Conservation (phyloP, 148 eudicot genomes). For the Diospyros kaki region DNA sequence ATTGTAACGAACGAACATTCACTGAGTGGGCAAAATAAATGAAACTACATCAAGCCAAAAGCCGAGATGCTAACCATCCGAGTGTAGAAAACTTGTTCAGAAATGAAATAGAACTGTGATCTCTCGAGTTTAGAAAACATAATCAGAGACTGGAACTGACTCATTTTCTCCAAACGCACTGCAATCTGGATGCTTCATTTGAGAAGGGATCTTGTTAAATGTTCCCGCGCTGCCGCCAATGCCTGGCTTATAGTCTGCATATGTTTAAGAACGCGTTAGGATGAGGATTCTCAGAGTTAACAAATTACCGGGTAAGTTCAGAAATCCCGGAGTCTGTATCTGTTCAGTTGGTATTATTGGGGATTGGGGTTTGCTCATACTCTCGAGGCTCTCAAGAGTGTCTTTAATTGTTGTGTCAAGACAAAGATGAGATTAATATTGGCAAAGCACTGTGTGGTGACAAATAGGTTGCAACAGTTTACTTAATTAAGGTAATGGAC, state of each 20-base stretch:
- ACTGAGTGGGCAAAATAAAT: background rate
- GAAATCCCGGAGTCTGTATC: background rate
- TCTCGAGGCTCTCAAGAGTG: too few species aligned
- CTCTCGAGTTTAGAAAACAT: background rate
- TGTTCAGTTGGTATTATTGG: background rate
- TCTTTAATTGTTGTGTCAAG: background rate
- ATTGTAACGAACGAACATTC: background rate
- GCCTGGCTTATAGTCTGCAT: constrained; percentile 71
- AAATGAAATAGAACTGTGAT: background rate
- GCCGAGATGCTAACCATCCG: background rate
- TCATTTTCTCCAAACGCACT: background rate
- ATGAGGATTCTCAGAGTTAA: background rate
- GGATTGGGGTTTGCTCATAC: too few species aligned
- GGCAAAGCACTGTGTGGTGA: too few species aligned
- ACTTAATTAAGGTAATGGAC: background rate
- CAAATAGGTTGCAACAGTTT: background rate
- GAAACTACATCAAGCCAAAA: background rate
- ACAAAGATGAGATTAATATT: background rate
- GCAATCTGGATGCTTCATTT: constrained; percentile 25
- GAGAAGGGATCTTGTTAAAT: constrained; percentile 64
- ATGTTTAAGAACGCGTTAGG: background rate
- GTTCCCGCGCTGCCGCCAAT: constrained; percentile 60
- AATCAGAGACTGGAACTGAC: background rate
- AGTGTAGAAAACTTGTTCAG: background rate
- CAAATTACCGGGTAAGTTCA: background rate